Base-by-base conservation (phyloP, 345 rosid species). In the Combretum micranthum region DNA sequence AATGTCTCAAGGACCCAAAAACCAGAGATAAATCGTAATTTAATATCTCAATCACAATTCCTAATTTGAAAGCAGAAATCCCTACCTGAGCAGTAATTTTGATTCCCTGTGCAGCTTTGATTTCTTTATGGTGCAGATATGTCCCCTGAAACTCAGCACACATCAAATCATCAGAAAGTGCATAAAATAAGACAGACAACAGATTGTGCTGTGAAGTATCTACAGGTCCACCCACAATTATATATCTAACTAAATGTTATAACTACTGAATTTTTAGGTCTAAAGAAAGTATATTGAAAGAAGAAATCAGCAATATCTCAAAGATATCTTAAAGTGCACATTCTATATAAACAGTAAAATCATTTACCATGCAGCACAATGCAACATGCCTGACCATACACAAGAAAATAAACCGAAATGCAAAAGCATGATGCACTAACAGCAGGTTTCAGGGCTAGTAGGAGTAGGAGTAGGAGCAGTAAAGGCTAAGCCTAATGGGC, bases 61-160 rank as follows among this genome's bases (percentile, higher is more conserved):
- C 50, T 62, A 23, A 21, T 22, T 52, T 2, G 13, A 62, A 42
- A 4, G 11, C 12, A 13, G 25, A 13, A 52, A 61, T 23, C 42
- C 60, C 62, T 55, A 92, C 99, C 97, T 89, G 99, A 22, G 85
- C 97, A 45, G 88, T 65, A 44, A 93, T 86, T 76, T 93, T 93
- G 71, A 93, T 89, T 66, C 97, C 94, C 83, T 83, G 91, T 48
- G 96, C 97, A 61, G 99, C 99, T 78, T 83, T 93, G 61, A 85
- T 85, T 65, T 84, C 84, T 73, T 86, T 93, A 56, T 84, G 90
- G 74, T 89, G 97, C 67, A 84, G 16, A 62, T 86, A 89, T 8
- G 84, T 73, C 59, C 99, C 97, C 99, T 93, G 82, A 67, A 72
- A 78, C 71, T 45, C 39, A 7, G 39, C 5, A 11, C 39, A 32